Evolutionary conservation across 1,284 basidiomycete species (phyloP).

Genomic region (Rhodotorula sp.): DNA sequence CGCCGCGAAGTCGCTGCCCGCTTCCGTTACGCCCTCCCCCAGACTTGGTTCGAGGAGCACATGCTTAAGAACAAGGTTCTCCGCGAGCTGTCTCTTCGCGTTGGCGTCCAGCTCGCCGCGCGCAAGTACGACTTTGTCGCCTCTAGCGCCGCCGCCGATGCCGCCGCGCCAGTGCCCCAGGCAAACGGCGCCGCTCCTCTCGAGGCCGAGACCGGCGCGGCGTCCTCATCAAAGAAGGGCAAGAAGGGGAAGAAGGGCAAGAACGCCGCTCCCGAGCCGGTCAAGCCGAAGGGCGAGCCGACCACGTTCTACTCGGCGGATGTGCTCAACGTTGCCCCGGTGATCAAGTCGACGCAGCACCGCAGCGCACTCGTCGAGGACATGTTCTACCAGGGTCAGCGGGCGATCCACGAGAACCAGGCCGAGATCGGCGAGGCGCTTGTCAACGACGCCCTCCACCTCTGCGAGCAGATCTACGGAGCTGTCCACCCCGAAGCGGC

Average conservation of each 20-base stretch:
- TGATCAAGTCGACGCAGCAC: slow-evolving; percentile 55
- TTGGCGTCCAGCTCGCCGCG: slow-evolving; percentile 58
- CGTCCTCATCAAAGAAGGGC: slow-evolving; percentile 33
- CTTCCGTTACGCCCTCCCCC: slow-evolving; percentile 56
- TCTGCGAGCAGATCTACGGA: slow-evolving; percentile 60
- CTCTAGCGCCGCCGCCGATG: slow-evolving; percentile 13
- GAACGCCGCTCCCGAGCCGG: slow-evolving; percentile 37
- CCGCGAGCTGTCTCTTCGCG: slow-evolving; percentile 56
- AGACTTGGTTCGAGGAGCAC: slow-evolving; percentile 49
- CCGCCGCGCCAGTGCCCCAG: slow-evolving; percentile 20
- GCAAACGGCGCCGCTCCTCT: not conserved
- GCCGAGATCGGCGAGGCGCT: slow-evolving; percentile 57
- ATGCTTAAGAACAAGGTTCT: slow-evolving; percentile 51
- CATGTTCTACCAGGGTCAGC: slow-evolving; percentile 57
- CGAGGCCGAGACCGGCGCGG: slow-evolving; percentile 8
- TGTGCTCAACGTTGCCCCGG: slow-evolving; percentile 56
- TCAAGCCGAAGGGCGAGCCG: slow-evolving; percentile 35
- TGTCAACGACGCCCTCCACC: slow-evolving; percentile 57
- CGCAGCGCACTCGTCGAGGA: slow-evolving; percentile 57
- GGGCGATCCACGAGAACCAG: slow-evolving; percentile 56
- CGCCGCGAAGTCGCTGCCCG: slow-evolving; percentile 52
- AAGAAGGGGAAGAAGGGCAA: slow-evolving; percentile 50
- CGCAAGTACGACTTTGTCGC: slow-evolving; percentile 54
- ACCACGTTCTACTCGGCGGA: slow-evolving; percentile 57
- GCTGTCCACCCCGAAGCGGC: slow-evolving; percentile 60